Percentiles rank a stretch among this genome's conserved stretches.
These are phyloP conservation scores for Monilinia fructigena DNA, from an alignment of 2,329 filamentous ascomycete species.

Conservation along the genomic window DNA sequence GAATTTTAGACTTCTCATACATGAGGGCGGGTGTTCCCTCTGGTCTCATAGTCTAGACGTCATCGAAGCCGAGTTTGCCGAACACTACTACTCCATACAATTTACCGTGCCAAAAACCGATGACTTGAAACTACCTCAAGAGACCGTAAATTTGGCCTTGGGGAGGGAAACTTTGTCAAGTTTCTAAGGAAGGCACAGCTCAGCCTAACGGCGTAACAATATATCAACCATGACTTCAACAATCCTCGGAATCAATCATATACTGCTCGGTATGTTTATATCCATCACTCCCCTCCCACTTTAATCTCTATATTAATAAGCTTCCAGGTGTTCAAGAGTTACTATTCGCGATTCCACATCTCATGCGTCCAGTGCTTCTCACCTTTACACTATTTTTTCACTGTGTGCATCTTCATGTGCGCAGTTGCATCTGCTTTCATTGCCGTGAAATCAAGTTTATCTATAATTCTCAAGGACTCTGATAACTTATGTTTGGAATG, in stretches of 20 bases:
- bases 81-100: background rate
- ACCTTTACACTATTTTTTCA: background rate
- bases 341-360: background rate
- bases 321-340: conserved; percentile 1
- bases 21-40: background rate
- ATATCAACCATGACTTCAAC: conserved; percentile 1
- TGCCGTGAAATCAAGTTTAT: background rate
- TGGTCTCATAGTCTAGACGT: background rate
- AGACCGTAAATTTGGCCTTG: background rate
- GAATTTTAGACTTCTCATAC: background rate
- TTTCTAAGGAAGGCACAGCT: background rate
- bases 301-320: background rate
- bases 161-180: background rate
- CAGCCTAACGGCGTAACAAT: background rate
- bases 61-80: background rate
- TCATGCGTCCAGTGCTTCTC: conserved; percentile 9
- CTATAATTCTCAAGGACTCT: background rate
- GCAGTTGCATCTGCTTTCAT: background rate
- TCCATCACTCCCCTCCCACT: background rate
- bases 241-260: background rate
- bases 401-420: conserved; percentile 5
- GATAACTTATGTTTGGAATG: background rate
- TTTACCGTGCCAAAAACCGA: background rate
- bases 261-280: conserved; percentile 5
- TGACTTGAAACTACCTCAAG: background rate